A percentile compares a stretch with the other conserved stretches of the same genome.
Evolutionary conservation across 2,329 filamentous ascomycete genomes (phyloP).

Genomic region (Talaromyces sp.): DNA sequence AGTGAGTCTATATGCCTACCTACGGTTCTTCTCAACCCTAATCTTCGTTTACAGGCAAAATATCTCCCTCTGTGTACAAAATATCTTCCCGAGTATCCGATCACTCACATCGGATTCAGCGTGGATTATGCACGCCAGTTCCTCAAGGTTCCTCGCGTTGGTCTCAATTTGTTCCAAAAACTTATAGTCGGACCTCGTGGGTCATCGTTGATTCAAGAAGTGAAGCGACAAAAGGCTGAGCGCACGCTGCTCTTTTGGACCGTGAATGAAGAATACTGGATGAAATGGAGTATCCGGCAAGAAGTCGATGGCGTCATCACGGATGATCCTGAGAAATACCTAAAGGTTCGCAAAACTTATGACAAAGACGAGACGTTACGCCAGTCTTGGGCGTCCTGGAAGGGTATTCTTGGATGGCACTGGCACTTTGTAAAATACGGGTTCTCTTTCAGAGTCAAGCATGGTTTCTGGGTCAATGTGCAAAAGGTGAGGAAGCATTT

Average conservation of each 20-base stretch:
- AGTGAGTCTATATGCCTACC: conserved; percentile 33
- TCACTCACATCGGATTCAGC: conserved; percentile 41
- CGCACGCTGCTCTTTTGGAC: conserved; percentile 77
- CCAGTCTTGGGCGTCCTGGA: conserved; percentile 9
- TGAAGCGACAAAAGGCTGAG: conserved; percentile 44
- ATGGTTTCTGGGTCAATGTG: conserved; percentile 8
- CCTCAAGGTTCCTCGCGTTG: conserved; percentile 60
- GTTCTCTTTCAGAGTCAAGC: conserved; percentile 8
- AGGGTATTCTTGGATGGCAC: conserved; percentile 4
- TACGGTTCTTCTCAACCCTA: conserved; percentile 41
- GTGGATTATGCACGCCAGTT: conserved; percentile 65
- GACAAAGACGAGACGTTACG: conserved; percentile 4
- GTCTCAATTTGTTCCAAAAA: conserved; percentile 72
- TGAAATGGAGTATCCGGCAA: conserved; percentile 72
- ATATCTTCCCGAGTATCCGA: conserved; percentile 41
- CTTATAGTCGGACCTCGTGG: conserved; percentile 68
- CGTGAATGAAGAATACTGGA: conserved; percentile 71
- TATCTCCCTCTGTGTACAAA: conserved; percentile 63
- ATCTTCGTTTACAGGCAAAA: conserved; percentile 22
- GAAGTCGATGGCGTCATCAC: conserved; percentile 77
- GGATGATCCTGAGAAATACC: conserved; percentile 61
- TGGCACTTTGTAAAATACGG: background rate
- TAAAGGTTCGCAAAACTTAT: conserved; percentile 5
- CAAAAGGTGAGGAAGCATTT: background rate
- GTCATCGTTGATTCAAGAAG: conserved; percentile 52